Evolutionary conservation across 169 alveolate genomes (phyloP).

Genomic region (Plasmodium fragile): DNA sequence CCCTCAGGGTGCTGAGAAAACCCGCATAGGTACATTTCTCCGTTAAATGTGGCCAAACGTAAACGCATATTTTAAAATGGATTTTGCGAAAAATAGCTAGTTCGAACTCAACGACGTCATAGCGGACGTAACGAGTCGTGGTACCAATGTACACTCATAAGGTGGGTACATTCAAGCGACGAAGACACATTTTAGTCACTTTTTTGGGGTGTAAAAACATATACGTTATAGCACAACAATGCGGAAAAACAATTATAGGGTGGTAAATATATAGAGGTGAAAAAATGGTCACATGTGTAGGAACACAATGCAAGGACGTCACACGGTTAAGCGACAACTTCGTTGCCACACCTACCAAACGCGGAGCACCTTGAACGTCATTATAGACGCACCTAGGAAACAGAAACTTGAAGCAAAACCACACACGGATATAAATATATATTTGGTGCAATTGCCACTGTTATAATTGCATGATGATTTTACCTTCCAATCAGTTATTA

Average conservation of each 20-base stretch:
- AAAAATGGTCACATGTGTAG: background rate
- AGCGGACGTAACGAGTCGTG: background rate
- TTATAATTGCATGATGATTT: background rate
- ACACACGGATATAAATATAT: background rate
- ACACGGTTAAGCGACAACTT: background rate
- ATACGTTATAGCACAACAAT: background rate
- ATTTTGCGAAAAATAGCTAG: background rate
- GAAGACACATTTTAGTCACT: background rate
- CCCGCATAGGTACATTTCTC: background rate
- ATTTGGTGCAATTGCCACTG: background rate
- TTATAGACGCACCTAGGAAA: constrained; percentile 26
- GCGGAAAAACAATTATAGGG: background rate
- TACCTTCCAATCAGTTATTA: background rate
- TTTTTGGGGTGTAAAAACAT: background rate
- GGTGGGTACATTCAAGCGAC: background rate
- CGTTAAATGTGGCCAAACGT: background rate
- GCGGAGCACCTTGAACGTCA: constrained; percentile 19
- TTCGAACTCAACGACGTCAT: background rate
- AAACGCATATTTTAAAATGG: background rate
- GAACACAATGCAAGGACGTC: background rate
- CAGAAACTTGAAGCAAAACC: constrained; percentile 30
- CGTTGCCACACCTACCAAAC: constrained; percentile 9
- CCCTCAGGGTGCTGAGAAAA: background rate
- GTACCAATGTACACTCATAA: background rate
- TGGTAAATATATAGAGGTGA: background rate